Base-by-base conservation (phyloP, 2,329 filamentous ascomycete species). In the Aspergillus tamarii region DNA sequence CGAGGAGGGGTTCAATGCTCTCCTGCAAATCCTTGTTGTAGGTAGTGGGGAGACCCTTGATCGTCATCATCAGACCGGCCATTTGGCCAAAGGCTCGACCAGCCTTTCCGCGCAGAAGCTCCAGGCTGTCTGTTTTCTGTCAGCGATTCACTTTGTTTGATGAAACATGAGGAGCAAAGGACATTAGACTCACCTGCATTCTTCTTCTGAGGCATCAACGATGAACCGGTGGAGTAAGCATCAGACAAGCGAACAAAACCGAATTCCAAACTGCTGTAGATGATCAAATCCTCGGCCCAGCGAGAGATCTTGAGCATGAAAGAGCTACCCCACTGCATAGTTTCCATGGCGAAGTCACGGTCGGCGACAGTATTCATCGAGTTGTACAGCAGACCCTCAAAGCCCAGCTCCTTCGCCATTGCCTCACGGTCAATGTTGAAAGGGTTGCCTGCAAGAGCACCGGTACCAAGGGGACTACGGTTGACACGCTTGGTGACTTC, bases 11-110 rank as follows among this genome's bases (percentile, higher is more conserved):
- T 83, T 96, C 91, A 66, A 92, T 89, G 63, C 88, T 90, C 80
- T 96, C 93, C 79, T 97, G 92, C n/a, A 96, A 80, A 77, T 96
- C 92, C 80, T 96, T 96, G 83, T 96, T 94, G 83, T 96, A 96
- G 3, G 91, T 93, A 50, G 87, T 91, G 2, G 92, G 91, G 32
- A 95, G 86, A 61, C 90, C 90, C 78, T 91, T 90, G 77, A 89
- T 78, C 43, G 88, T 91, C 81, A 89, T 89, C 85, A 92, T 92
- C 67, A 95, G 80, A 43, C 91, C 92, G 6, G 90, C 87, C 88
- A 94, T 91, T 68, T 93, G 89, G 30, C 92, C 93, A 73, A 96
- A 94, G 4, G 88, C 86, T 63, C 90, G 85, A 1, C 91, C 92
- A 34, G 85, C 84, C 82, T 94, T 94, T 59, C 91, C 91, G n/a